Conservation (phyloP, 257 asterid species). For the Ilex aquifolium region DNA sequence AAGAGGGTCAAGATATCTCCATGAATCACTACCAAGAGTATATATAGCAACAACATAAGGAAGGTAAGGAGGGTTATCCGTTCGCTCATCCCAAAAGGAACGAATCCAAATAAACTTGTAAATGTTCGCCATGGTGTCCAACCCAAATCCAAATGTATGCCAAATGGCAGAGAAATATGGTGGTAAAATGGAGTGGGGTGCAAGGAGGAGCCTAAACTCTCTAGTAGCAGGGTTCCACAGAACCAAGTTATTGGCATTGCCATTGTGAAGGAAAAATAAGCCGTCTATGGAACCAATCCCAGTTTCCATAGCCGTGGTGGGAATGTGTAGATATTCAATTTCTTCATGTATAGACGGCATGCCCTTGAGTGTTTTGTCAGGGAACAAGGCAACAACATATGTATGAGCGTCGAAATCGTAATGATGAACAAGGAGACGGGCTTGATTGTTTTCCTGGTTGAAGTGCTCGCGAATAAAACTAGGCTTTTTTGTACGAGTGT, state of each 20-base stretch:
- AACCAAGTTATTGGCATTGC: constrained; percentile 6
- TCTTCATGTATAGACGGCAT: no score
- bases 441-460: constrained; percentile 17
- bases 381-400: constrained; percentile 19
- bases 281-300: constrained; percentile 43
- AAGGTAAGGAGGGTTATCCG: background rate
- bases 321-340: constrained; percentile 1
- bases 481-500: constrained; percentile 22
- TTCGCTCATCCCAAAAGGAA: constrained; percentile 23
- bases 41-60: constrained; percentile 13
- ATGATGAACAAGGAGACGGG: constrained; percentile 31
- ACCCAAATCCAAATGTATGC: constrained; percentile 36
- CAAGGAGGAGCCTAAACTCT: constrained; percentile 36
- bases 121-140: constrained; percentile 26
- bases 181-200: constrained; percentile 8
- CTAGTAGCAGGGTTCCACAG: constrained; percentile 40
- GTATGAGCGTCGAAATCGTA: constrained; percentile 11
- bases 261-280: constrained; percentile 21
- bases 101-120: constrained; percentile 36
- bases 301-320: constrained; percentile 6
- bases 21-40: constrained; percentile 30
- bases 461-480: constrained; percentile 28
- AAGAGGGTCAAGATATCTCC: constrained; percentile 32
- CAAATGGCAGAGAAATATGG: constrained; percentile 18
- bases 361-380: no score